These are phyloP conservation scores for Colletotrichum euphorbiae DNA, from an alignment of 2,329 filamentous ascomycete species.

Conservation along the genomic window DNA sequence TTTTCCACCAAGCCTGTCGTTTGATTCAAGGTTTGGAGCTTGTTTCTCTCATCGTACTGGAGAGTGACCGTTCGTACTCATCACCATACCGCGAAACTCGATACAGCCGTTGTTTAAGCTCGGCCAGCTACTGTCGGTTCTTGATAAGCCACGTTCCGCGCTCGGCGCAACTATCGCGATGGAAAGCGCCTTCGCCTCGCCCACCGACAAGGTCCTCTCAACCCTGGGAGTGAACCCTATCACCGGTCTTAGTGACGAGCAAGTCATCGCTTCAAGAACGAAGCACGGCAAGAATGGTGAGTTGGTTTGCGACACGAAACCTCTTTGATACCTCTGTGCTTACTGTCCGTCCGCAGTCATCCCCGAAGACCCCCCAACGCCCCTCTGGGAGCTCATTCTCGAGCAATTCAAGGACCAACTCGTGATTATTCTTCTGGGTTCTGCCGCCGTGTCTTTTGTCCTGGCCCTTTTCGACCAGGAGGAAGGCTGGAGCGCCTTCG, in stretches of 20 bases:
- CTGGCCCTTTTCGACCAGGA: constrained; percentile 93
- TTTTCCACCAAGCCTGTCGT: constrained; percentile 14
- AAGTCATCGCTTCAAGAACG: constrained; percentile 65
- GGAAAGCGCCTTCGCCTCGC: constrained; percentile 72
- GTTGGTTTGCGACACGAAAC: constrained; percentile 44
- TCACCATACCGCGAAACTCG: constrained; percentile 2
- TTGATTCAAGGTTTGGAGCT: constrained; percentile 18
- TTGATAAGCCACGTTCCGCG: constrained; percentile 34
- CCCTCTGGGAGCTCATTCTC: constrained; percentile 94
- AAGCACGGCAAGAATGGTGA: constrained; percentile 76
- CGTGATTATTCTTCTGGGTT: constrained; percentile 92
- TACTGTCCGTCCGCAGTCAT: constrained; percentile 58
- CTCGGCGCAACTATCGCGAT: constrained; percentile 53
- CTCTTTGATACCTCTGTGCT: constrained; percentile 34
- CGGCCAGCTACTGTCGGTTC: constrained; percentile 31
- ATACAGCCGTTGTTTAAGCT: constrained; percentile 25
- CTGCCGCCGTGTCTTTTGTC: constrained; percentile 92
- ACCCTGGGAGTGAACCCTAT: constrained; percentile 67
- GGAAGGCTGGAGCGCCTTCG: constrained; percentile 96
- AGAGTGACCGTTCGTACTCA: constrained; percentile 6
- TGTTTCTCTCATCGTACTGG: not conserved
- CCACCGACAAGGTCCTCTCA: constrained; percentile 69
- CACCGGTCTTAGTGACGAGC: constrained; percentile 68
- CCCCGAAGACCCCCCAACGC: constrained; percentile 92
- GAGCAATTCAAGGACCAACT: constrained; percentile 99